phyloP scores from a whole-genome alignment of 1,139 yeast species.

The Pichia sp. region DNA sequence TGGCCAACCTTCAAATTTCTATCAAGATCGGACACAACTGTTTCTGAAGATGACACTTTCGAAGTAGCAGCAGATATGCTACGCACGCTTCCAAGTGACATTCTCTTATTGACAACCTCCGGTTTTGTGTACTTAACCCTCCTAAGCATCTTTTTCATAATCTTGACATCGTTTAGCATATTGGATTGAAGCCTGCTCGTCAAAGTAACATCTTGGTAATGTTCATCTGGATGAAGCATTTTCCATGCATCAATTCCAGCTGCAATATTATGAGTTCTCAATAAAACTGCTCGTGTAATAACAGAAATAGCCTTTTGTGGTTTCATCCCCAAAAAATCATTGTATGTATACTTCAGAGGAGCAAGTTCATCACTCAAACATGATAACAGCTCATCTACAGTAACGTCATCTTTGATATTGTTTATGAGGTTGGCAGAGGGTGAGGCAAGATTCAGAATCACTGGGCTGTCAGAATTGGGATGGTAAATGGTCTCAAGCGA shows the following conservation, averaged over 20 bases:
- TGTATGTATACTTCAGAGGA: constrained; percentile 1
- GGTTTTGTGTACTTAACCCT: constrained; percentile 5
- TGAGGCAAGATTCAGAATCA: not conserved
- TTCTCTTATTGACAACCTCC: not conserved
- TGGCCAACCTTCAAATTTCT: constrained; percentile 7
- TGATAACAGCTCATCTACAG: not conserved
- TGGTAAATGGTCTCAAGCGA: not conserved
- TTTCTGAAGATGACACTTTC: not conserved
- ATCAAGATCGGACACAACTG: constrained; percentile 2
- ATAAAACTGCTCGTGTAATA: constrained; percentile 2
- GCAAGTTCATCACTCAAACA: not conserved
- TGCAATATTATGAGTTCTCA: constrained; percentile 1
- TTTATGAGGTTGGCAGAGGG: too few relatives aligned
- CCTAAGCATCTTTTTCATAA: constrained; percentile 4
- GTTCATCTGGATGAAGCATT: not conserved
- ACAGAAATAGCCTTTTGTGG: constrained; percentile 6
- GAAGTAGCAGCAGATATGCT: constrained; percentile 1
- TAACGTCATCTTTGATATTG: not conserved
- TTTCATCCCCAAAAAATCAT: constrained; percentile 8
- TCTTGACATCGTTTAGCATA: constrained; percentile 1
- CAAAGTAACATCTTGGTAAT: not conserved
- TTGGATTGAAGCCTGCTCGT: not conserved
- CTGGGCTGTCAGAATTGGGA: not conserved
- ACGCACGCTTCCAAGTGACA: not conserved
- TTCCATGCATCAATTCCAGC: constrained; percentile 2